A percentile compares a stretch with the other conserved stretches of the same genome.
phyloP scores from a whole-genome alignment of 805 yeast genomes.

The Komagataella pastoris region DNA sequence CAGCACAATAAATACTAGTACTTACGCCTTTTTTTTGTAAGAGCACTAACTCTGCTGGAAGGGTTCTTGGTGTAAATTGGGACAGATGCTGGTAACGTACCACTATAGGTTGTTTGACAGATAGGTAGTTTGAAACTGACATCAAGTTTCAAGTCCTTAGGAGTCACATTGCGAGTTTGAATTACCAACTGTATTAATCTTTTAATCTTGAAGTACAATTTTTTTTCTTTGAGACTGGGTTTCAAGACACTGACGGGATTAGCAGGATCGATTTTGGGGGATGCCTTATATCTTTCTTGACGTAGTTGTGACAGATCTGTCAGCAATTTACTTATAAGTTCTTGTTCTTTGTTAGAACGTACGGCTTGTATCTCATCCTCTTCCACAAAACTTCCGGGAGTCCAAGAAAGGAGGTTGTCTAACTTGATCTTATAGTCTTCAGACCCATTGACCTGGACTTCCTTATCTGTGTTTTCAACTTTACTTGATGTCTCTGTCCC shows the following conservation, averaged over 20 bases:
- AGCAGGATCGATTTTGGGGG: conserved; percentile 3
- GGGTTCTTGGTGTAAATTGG: not conserved
- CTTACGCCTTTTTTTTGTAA: not conserved
- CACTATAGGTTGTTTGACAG: conserved; percentile 59
- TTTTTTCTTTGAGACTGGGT: conserved; percentile 28
- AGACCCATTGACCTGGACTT: conserved; percentile 2
- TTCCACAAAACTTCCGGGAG: conserved; percentile 11
- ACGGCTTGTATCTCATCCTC: conserved; percentile 13
- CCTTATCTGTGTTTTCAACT: conserved; percentile 1
- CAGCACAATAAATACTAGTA: not conserved
- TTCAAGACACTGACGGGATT: conserved; percentile 14
- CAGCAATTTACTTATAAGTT: conserved; percentile 30
- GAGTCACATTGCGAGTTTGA: conserved; percentile 14
- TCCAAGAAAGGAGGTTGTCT: conserved; percentile 14
- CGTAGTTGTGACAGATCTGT: conserved; percentile 37
- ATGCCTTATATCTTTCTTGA: conserved; percentile 22
- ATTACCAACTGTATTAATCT: conserved; percentile 29
- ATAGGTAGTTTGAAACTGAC: conserved; percentile 42
- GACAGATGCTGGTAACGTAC: conserved; percentile 57
- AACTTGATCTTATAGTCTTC: conserved; percentile 11
- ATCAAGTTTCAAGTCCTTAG: conserved; percentile 20
- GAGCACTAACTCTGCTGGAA: not conserved
- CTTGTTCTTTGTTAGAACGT: conserved; percentile 11
- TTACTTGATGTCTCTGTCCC: not conserved
- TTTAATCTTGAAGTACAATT: conserved; percentile 26